These are phyloP conservation scores for Nephelium lappaceum DNA, from an alignment of 345 rosid genomes.

Conservation along the genomic window DNA sequence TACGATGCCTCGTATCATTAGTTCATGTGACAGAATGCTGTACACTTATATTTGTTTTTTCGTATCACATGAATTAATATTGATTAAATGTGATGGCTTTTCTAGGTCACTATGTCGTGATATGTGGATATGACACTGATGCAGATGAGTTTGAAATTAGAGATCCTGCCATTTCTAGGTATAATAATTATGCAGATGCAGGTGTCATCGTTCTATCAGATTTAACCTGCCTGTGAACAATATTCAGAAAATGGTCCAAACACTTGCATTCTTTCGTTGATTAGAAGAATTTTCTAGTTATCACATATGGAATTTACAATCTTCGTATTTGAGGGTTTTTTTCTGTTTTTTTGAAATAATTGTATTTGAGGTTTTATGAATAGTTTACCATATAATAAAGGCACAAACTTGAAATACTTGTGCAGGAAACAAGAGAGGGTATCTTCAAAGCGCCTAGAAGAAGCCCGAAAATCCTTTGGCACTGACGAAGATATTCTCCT, in stretches of 20 bases:
- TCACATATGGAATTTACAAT: not conserved
- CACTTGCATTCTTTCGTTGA: not conserved
- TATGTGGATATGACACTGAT: slow-evolving; percentile 80
- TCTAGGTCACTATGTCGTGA: slow-evolving; percentile 87
- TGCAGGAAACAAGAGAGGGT: slow-evolving; percentile 62
- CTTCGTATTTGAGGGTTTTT: too few species aligned
- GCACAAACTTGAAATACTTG: slow-evolving; percentile 6
- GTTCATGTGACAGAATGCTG: not conserved
- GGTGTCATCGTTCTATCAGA: not conserved
- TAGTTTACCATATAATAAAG: slow-evolving; percentile 6
- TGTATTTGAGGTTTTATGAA: not conserved
- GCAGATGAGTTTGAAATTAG: slow-evolving; percentile 91
- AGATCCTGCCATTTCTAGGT: slow-evolving; percentile 96
- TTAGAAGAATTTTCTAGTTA: not conserved
- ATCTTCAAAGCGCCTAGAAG: slow-evolving; percentile 70
- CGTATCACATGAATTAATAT: not conserved
- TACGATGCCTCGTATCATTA: not conserved
- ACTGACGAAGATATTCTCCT: slow-evolving; percentile 88
- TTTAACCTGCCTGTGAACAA: not conserved
- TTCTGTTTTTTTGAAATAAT: too few species aligned
- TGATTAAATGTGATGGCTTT: slow-evolving; percentile 10
- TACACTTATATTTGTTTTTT: not conserved
- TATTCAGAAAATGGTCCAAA: not conserved
- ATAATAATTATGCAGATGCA: not conserved
- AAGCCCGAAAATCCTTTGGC: slow-evolving; percentile 74